Base-by-base conservation (phyloP, 192 early-diverging fungal genomes). In the Umbelopsis sp. region DNA sequence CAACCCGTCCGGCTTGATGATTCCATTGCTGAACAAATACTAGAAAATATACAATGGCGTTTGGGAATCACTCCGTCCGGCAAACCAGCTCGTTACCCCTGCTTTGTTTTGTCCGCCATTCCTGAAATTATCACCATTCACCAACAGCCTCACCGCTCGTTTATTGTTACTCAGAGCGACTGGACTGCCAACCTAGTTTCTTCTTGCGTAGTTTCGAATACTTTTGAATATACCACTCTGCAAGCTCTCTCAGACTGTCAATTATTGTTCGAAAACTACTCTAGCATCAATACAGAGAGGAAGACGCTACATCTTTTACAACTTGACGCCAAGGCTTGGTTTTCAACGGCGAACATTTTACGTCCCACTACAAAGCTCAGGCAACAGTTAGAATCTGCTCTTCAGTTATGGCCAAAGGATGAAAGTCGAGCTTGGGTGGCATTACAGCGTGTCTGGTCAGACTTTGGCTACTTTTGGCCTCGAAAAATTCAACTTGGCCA, bases 401-500 rank as follows among this genome's bases (percentile, higher is more conserved):
- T 62, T 20, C 29, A 31, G 31, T 36, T 62, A n/a, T 62, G 56
- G 56, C 56, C 56, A 62, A 62, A 32, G 26, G 56, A 62, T 31
- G 29, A 62, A 62, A 62, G 34, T 2, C 56, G 56, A 62, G 56
- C 56, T 2, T 62, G 56, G 56, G 26, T 62, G 10, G 56, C 56
- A 36, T 20, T 62, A 34, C 56, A 62, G 29, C 56, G 56, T 17
- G 56, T 62, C 26, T 62, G 56, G 56, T 62, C 56, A n/a, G 56
- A 62, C 34, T 62, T 62, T 34, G 56, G 56, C 31, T 62, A 62
- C 31, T 62, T 62, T 32, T 62, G 56, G 56, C 56, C 56, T 12
- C 56, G 56, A 62, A 62, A 62, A 62, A 62, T 62, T 20, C 56
- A 62, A 34, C 56, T 62, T 11, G 70, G 72, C 10, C 65, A 54